Evolutionary conservation across 2,329 filamentous ascomycete genomes (phyloP), one percentile per base, ranked within the genome.

Genomic region (Penicillium palitans): DNA sequence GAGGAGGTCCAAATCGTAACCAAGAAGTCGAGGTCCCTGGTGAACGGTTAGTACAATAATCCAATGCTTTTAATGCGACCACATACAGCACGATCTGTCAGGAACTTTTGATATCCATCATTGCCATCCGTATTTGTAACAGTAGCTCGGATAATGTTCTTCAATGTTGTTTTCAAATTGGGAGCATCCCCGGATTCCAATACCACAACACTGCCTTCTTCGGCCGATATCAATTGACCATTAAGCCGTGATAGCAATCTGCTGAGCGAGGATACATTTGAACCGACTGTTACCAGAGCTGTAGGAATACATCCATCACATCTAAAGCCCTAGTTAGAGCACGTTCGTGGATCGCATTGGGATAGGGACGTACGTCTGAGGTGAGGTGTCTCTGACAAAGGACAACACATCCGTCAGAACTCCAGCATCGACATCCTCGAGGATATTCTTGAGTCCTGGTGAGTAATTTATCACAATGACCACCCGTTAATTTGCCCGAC

Each of bases 1-100:
- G 25, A 81, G 72, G 25, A 80, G 60, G 52, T 80, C 77, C 40
- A 81, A 68, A 60, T 81, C 79, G 61, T 80, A 81, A 53, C 71
- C 74, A 44, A 80, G 72, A 45, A 76, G 67, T 59, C 77, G 73
- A 37, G 75, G 72, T 3, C 75, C 73, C 76, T 79, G 45, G 15
- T 35, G 24, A 44, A 60, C 9, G 58, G 51, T 68, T 35, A 68
- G 59, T 45, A 42, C 15, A 37, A 19, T 25, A 48, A n/a, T 24
- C 21, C 2, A 27, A 37, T 13, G 15, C n/a, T 21, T 37, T 15
- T 21, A n/a, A 29, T 15, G 25, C 21, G 7, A 17, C 6, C n/a
- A 62, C 68, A 37, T 66, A 78, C 76, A 58, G 74, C 69, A 63
- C 74, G 72, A 51, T 76, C 71, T 21, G 70, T 72, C 24, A 78